A percentile compares a stretch with the other conserved stretches of the same genome.
These are phyloP conservation scores for Corylus heterophylla DNA, from an alignment of 306 rosid species.

Conservation along the genomic window DNA sequence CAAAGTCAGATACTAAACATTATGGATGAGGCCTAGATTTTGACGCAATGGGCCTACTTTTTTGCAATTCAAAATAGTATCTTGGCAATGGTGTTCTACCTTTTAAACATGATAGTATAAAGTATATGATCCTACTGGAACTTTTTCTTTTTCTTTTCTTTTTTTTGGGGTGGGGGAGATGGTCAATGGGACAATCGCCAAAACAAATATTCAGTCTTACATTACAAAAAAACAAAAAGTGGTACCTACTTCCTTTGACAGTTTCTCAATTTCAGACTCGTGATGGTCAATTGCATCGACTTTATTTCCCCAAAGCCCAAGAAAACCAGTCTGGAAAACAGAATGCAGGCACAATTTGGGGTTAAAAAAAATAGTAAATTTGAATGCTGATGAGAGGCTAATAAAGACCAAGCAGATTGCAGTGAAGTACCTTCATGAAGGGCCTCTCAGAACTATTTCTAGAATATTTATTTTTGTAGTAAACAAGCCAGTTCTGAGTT, in stretches of 20 bases:
- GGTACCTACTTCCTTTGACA: constrained; percentile 68
- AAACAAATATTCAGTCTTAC: neutral
- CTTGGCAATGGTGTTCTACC: neutral
- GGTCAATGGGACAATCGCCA: neutral
- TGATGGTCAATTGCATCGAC: constrained; percentile 80
- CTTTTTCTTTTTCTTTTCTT: neutral
- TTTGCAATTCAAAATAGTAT: neutral
- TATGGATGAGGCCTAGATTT: neutral
- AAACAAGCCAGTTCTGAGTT: constrained; percentile 82
- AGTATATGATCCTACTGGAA: neutral
- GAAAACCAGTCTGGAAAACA: constrained; percentile 76
- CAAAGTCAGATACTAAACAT: neutral
- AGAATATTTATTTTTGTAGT: constrained; percentile 65
- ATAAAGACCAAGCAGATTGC: constrained; percentile 8
- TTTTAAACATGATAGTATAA: neutral
- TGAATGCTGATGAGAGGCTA: constrained; percentile 19
- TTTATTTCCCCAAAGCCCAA: constrained; percentile 73
- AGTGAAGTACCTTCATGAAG: constrained; percentile 60
- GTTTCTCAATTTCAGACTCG: constrained; percentile 61
- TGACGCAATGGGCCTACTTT: neutral
- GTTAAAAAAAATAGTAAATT: constrained; percentile 17
- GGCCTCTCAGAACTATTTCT: constrained; percentile 63
- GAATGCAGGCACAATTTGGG: constrained; percentile 13
- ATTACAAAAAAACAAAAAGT: neutral
- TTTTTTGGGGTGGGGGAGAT: neutral